These are phyloP conservation scores for Paraglomus occultum DNA, from an alignment of 192 early-diverging fungal species.

Conservation along the genomic window DNA sequence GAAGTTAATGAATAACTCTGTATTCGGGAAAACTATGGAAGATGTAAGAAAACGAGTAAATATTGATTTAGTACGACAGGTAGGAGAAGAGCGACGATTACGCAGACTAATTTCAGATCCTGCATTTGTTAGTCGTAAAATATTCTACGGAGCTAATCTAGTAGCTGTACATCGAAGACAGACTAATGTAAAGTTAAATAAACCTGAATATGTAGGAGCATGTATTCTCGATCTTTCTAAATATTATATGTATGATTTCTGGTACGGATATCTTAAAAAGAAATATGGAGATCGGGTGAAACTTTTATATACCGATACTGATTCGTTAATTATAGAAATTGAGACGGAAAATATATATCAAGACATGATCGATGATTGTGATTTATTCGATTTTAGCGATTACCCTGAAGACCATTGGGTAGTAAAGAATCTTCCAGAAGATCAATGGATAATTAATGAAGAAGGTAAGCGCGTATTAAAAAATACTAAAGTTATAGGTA, in stretches of 20 bases:
- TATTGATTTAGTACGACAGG: conserved; percentile 8
- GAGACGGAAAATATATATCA: conserved; percentile 25
- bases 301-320: conserved; percentile 25
- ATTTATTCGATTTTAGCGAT: conserved; percentile 27
- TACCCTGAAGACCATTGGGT: conserved; percentile 22
- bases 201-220: conserved; percentile 20
- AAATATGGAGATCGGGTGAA: conserved; percentile 9
- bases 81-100: conserved; percentile 21
- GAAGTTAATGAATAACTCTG: conserved; percentile 28
- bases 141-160: conserved; percentile 17
- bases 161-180: conserved; percentile 23
- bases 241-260: conserved; percentile 26
- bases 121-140: conserved; percentile 20
- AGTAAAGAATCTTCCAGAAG: conserved; percentile 25
- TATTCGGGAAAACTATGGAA: conserved; percentile 26
- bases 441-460: conserved; percentile 25
- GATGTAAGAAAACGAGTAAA: conserved; percentile 1
- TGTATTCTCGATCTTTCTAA: conserved; percentile 27
- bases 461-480: conserved; percentile 27
- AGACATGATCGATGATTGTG: conserved; percentile 24
- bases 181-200: conserved; percentile 23
- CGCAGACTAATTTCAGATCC: conserved; percentile 14
- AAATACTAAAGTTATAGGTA: conserved; percentile 28
- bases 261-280: conserved; percentile 23
- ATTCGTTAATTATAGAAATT: conserved; percentile 26